Conservation (phyloP, 2,329 filamentous ascomycete genomes). For the Alternaria longipes region DNA sequence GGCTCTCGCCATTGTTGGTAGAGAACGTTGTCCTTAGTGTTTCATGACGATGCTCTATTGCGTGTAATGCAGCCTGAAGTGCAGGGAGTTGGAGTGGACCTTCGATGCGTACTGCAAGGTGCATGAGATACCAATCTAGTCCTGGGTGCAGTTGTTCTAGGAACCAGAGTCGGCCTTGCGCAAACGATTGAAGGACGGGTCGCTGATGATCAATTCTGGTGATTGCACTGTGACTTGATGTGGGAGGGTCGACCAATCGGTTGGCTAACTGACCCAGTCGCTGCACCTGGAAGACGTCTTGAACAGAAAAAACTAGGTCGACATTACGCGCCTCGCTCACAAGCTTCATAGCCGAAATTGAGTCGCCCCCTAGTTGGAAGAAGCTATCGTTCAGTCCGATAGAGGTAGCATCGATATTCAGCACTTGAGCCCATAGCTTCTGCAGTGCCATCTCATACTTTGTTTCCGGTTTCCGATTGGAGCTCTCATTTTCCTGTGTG, state of each 20-base stretch:
- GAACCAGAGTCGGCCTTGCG: slow-evolving; percentile 10
- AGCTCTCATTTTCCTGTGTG: too few species aligned
- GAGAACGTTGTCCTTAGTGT: slow-evolving; percentile 6
- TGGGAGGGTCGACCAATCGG: neutral
- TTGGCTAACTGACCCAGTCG: neutral
- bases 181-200: slow-evolving; percentile 2
- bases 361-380: slow-evolving; percentile 24
- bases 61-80: neutral
- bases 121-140: slow-evolving; percentile 6
- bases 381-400: slow-evolving; percentile 24
- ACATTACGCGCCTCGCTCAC: slow-evolving; percentile 12
- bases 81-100: slow-evolving; percentile 1
- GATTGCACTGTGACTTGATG: neutral
- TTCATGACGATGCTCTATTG: slow-evolving; percentile 2
- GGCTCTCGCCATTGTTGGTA: neutral
- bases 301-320: neutral
- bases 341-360: slow-evolving; percentile 18
- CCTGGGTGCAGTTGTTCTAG: slow-evolving; percentile 7
- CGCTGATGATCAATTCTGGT: neutral
- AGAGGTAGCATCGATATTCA: neutral
- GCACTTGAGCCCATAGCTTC: slow-evolving; percentile 8
- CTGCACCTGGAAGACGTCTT: neutral
- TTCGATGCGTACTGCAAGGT: neutral
- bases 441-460: neutral
- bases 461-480: neutral